Conservation (phyloP, 2,329 filamentous ascomycete species). For the Sphaerostilbella broomeana region DNA sequence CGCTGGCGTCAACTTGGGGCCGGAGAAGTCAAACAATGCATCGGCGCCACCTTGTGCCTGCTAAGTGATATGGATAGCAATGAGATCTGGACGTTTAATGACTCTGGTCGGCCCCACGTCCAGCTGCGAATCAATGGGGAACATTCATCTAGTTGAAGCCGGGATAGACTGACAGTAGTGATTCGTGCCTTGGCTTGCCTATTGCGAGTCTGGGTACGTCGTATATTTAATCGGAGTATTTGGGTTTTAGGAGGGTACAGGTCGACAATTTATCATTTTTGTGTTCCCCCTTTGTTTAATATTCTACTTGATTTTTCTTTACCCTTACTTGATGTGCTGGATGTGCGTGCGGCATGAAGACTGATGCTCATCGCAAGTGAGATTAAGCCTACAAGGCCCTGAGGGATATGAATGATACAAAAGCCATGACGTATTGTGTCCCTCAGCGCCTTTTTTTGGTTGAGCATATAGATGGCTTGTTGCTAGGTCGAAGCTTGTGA, state of each 20-base stretch:
- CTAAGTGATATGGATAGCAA: slow-evolving; percentile 28
- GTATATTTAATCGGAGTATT: slow-evolving; percentile 37
- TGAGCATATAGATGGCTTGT: slow-evolving; percentile 25
- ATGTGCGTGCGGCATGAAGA: not conserved
- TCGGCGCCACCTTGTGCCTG: slow-evolving; percentile 50
- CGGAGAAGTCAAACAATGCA: slow-evolving; percentile 53
- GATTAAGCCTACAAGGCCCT: slow-evolving; percentile 1
- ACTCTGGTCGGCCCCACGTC: slow-evolving; percentile 14
- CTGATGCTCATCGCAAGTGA: slow-evolving; percentile 4
- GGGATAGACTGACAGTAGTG: slow-evolving; percentile 24
- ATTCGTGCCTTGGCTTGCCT: slow-evolving; percentile 20
- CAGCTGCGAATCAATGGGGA: slow-evolving; percentile 18
- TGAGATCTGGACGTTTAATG: slow-evolving; percentile 12
- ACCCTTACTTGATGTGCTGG: slow-evolving; percentile 7
- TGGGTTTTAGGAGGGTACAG: slow-evolving; percentile 33
- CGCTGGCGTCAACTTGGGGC: slow-evolving; percentile 50
- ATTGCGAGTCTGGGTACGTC: slow-evolving; percentile 23
- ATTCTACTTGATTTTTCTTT: slow-evolving; percentile 25
- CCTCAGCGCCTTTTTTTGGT: slow-evolving; percentile 11
- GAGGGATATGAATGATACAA: slow-evolving; percentile 7
- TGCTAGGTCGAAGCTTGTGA: slow-evolving; percentile 10
- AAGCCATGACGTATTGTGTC: slow-evolving; percentile 11
- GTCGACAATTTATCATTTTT: slow-evolving; percentile 32
- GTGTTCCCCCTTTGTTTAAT: slow-evolving; percentile 14
- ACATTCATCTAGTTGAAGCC: slow-evolving; percentile 18